These are phyloP conservation scores for Detonula confervacea DNA, from an alignment of 352 stramenopile genomes.

Conservation along the genomic window DNA sequence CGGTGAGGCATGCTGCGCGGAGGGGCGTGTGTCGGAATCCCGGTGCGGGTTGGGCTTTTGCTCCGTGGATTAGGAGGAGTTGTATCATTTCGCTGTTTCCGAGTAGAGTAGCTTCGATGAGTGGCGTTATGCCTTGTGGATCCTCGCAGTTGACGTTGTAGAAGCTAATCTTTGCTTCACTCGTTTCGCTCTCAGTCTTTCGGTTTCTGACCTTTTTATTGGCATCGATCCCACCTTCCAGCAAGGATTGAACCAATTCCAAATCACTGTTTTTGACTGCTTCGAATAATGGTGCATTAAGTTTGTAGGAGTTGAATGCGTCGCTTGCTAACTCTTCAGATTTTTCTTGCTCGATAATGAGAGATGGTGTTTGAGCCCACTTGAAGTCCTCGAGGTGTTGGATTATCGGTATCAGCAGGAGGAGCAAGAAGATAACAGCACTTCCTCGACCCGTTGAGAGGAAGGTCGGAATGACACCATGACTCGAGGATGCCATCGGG, in stretches of 20 bases:
- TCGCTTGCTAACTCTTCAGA: neutral
- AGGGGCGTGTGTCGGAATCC: constrained; percentile 59
- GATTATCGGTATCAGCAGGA: no score
- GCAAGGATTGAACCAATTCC: constrained; percentile 24
- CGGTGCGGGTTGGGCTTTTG: constrained; percentile 34
- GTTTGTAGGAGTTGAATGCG: constrained; percentile 40
- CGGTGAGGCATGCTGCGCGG: constrained; percentile 47
- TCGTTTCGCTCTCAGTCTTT: no score
- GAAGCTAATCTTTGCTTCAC: constrained; percentile 1
- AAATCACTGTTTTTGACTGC: constrained; percentile 49
- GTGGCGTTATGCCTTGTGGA: constrained; percentile 40
- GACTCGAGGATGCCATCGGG: no score
- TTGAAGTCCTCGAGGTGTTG: no score
- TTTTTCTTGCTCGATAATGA: no score
- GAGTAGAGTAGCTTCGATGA: constrained; percentile 52
- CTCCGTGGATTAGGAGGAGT: constrained; percentile 33
- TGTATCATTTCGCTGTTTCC: constrained; percentile 43
- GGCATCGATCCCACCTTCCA: constrained; percentile 6
- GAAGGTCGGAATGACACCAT: no score
- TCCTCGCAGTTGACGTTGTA: constrained; percentile 62
- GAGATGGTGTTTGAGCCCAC: no score
- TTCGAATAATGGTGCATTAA: constrained; percentile 48
- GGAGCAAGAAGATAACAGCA: no score
- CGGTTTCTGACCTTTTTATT: no score
- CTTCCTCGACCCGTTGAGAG: no score